A percentile compares a stretch with the other conserved stretches of the same genome.
Conservation (phyloP, 495 filamentous ascomycete genomes). For the Cryomyces minteri region DNA sequence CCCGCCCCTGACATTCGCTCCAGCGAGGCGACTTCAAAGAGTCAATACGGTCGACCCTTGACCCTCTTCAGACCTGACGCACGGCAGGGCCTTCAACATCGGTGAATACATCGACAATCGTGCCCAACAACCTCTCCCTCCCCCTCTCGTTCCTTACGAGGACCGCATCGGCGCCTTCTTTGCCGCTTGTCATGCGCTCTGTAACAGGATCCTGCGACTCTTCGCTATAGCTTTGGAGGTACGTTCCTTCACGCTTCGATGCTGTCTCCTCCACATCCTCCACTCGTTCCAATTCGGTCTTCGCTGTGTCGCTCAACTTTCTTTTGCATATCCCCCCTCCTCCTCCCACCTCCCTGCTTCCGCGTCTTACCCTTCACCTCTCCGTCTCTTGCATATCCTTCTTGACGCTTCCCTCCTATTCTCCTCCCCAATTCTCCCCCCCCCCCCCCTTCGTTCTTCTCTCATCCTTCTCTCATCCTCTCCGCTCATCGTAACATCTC, state of each 20-base stretch:
- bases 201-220: constrained; percentile 48
- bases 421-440: too few relatives aligned
- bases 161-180: constrained; percentile 45
- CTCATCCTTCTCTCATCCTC: too few relatives aligned
- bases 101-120: constrained; percentile 54
- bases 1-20: not conserved
- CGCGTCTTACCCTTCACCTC: too few relatives aligned
- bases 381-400: too few relatives aligned
- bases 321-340: too few relatives aligned
- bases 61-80: not conserved
- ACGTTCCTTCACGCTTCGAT: not conserved
- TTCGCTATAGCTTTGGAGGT: constrained; percentile 61
- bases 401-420: too few relatives aligned
- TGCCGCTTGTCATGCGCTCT: constrained; percentile 51
- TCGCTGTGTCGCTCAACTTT: too few relatives aligned
- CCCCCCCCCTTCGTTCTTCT: too few relatives aligned
- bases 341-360: too few relatives aligned
- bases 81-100: constrained; percentile 75
- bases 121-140: constrained; percentile 65
- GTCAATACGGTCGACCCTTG: constrained; percentile 25
- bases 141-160: constrained; percentile 39
- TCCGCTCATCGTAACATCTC: too few relatives aligned
- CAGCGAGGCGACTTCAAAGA: constrained; percentile 88
- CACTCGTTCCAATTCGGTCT: too few relatives aligned
- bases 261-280: too few relatives aligned